phyloP scores from a whole-genome alignment of 495 filamentous ascomycete genomes.

The Xanthoparmelia taractica region DNA sequence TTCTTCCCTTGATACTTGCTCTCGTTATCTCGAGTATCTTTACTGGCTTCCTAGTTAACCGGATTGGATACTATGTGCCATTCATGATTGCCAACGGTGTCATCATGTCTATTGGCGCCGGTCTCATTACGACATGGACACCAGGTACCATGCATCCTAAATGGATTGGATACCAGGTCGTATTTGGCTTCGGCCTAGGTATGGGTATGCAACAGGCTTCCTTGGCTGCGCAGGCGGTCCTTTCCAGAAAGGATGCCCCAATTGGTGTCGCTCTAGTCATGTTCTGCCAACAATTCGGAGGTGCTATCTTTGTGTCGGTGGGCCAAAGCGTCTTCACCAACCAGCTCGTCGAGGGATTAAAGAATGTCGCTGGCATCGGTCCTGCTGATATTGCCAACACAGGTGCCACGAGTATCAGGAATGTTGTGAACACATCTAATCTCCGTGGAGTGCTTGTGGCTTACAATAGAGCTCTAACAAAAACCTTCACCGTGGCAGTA shows the following conservation, averaged over 20 bases:
- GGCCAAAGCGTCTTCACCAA: slow-evolving; percentile 59
- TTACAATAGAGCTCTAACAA: slow-evolving; percentile 52
- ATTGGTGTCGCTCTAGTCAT: slow-evolving; percentile 58
- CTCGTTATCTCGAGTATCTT: slow-evolving; percentile 41
- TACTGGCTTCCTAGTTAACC: slow-evolving; percentile 46
- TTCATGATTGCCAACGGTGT: slow-evolving; percentile 46
- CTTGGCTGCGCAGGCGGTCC: slow-evolving; percentile 56
- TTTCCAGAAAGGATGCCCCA: slow-evolving; percentile 49
- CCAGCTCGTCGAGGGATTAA: slow-evolving; percentile 43
- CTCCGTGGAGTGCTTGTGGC: slow-evolving; percentile 37
- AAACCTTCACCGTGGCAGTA: slow-evolving; percentile 46
- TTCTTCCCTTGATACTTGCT: slow-evolving; percentile 39
- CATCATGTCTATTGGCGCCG: slow-evolving; percentile 52
- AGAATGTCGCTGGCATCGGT: slow-evolving; percentile 39
- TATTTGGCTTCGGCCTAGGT: slow-evolving; percentile 66
- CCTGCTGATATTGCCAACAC: slow-evolving; percentile 42
- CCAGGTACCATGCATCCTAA: slow-evolving; percentile 39
- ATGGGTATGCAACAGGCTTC: slow-evolving; percentile 62
- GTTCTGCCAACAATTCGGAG: slow-evolving; percentile 59
- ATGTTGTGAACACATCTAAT: slow-evolving; percentile 38
- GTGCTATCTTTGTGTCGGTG: slow-evolving; percentile 57
- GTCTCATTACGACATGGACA: slow-evolving; percentile 55
- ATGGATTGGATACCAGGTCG: slow-evolving; percentile 64
- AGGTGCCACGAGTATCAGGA: slow-evolving; percentile 50
- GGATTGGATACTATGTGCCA: slow-evolving; percentile 60